Percentiles rank a stretch among this genome's conserved stretches.
Evolutionary conservation across 1,139 yeast species (phyloP).

Genomic region (Wickerhamiella infanticola): DNA sequence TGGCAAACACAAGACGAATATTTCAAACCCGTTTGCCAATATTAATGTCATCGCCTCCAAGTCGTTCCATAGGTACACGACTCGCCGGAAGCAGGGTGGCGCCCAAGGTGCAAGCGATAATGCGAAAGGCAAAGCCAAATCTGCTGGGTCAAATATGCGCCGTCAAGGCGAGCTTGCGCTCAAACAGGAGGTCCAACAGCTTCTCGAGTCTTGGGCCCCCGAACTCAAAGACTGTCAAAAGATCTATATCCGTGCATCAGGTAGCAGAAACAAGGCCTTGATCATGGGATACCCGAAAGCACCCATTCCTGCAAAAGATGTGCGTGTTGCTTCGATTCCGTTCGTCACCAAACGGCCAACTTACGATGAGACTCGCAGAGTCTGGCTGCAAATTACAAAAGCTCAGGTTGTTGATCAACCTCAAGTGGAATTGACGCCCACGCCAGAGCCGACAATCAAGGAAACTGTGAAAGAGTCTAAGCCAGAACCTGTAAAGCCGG

Average conservation of each 20-base stretch:
- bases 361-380: constrained; percentile 58
- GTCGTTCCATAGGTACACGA: constrained; percentile 87
- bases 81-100: constrained; percentile 96
- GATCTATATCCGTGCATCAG: constrained; percentile 76
- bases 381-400: constrained; percentile 69
- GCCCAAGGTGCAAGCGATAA: constrained; percentile 87
- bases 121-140: constrained; percentile 86
- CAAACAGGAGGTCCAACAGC: constrained; percentile 54
- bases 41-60: constrained; percentile 47
- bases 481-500: background rate
- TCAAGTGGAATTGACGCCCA: constrained; percentile 22
- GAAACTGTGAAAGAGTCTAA: constrained; percentile 2
- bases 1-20: constrained; percentile 31
- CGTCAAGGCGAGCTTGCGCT: constrained; percentile 81
- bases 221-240: constrained; percentile 24
- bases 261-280: constrained; percentile 48
- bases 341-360: constrained; percentile 88
- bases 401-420: constrained; percentile 44
- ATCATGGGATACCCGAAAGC: constrained; percentile 49
- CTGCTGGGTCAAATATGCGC: constrained; percentile 87
- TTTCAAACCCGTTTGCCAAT: constrained; percentile 31
- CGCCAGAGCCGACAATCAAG: constrained; percentile 3
- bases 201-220: constrained; percentile 45
- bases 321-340: constrained; percentile 55
- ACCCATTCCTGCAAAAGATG: constrained; percentile 23